A percentile compares a stretch with the other conserved stretches of the same genome.
Evolutionary conservation across 768 basidiomycete species (phyloP).

Genomic region (Mycena polygramma): DNA sequence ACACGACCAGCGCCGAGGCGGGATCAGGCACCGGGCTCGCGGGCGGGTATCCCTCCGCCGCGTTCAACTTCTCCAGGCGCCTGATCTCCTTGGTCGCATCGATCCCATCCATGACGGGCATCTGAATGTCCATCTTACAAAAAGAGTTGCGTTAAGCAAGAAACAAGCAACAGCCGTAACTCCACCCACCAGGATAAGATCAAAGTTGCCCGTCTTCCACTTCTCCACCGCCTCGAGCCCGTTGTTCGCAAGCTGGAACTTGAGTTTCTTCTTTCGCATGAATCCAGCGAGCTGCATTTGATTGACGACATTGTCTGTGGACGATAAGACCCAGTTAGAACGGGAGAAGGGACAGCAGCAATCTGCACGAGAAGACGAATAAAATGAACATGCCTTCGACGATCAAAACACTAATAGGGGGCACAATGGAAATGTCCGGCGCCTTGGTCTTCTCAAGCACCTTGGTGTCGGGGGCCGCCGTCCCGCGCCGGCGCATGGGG

Average conservation of each 20-base stretch:
- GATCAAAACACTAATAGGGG: conserved; percentile 97
- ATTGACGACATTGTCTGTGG: conserved; percentile 96
- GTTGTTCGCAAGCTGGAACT: conserved; percentile 93
- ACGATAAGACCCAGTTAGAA: conserved; percentile 26
- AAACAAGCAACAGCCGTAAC: neutral
- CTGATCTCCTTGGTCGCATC: conserved; percentile 97
- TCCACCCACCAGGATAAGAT: conserved; percentile 88
- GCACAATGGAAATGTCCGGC: conserved; percentile 82
- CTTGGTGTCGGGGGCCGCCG: conserved; percentile 43
- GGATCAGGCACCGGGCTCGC: conserved; percentile 72
- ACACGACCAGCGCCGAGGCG: conserved; percentile 33
- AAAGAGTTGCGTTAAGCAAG: conserved; percentile 30
- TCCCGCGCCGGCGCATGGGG: conserved; percentile 40
- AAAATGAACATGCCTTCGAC: conserved; percentile 83
- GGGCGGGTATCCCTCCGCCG: conserved; percentile 76
- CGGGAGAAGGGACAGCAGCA: neutral
- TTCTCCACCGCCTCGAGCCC: conserved; percentile 96
- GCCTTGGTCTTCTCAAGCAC: conserved; percentile 65
- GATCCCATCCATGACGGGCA: conserved; percentile 99
- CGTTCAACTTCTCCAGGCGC: conserved; percentile 78
- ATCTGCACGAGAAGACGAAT: conserved; percentile 1
- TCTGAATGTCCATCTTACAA: conserved; percentile 97
- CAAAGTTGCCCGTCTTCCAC: conserved; percentile 93
- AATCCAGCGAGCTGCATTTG: conserved; percentile 98
- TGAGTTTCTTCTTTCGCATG: conserved; percentile 96